Base-by-base conservation (phyloP, 176 grass and related monocot species). In the Cenchrus americanus region DNA sequence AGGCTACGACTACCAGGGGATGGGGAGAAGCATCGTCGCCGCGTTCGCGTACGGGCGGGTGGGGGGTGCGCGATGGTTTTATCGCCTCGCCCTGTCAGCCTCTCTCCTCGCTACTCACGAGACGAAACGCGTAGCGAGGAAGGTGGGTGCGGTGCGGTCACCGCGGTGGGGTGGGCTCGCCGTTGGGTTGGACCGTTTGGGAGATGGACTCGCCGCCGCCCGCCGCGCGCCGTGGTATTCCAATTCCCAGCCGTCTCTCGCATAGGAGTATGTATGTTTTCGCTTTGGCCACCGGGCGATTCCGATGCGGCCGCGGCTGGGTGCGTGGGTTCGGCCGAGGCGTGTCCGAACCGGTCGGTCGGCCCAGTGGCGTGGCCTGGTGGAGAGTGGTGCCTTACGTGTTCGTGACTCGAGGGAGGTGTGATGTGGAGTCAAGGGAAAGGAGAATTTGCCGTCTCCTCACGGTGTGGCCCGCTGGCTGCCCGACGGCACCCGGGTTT, bases 31-130 rank as follows among this genome's bases (percentile, higher is more conserved):
- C 77, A 64, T 81, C 77, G 34, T 58, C 66, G 51, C 17, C 32
- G 41, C 32, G 68, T n/a, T 44, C 53, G 51, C 24, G 78, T 48
- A 64, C 48, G 78, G 71, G 9, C 24, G 54, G 0, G 10, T 7
- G 41, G 58, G 24, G 66, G 18, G 77, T 37, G 67, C 81, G 86
- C 80, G 67, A 78, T 82, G 72, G 60, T 77, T 86, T 86, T 90
- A 90, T 79, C 83, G 88, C 88, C 46, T 79, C 42, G 19, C 78
- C 52, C n/a, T n/a, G n/a, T n/a, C n/a, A n/a, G n/a, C n/a, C 50
- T 21, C 18, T 18, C 26, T 18, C 18, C 17, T 64, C 65, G 8
- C 15, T n/a, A n/a, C n/a, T 62, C 66, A 80, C 84, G 44, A 27
- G 84, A 52, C 66, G 53, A 49, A 58, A 65, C 58, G 86, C 86